These are phyloP conservation scores for Carex parvula DNA, from an alignment of 176 grass and related monocot species.

Conservation along the genomic window DNA sequence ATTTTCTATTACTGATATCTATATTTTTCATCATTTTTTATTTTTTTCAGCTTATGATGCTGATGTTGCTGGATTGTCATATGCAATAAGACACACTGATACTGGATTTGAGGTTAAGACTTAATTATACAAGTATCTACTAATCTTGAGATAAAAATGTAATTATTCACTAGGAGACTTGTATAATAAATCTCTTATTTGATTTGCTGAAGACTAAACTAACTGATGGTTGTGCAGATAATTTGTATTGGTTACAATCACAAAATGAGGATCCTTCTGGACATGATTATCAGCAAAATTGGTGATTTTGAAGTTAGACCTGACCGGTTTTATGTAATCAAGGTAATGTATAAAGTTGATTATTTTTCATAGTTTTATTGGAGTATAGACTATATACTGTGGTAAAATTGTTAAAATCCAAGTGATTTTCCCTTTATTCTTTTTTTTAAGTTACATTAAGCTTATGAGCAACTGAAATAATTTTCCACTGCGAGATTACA, in stretches of 20 bases:
- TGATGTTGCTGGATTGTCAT: conserved; percentile 90
- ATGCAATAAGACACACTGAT: conserved; percentile 43
- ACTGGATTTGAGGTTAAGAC: conserved; percentile 83
- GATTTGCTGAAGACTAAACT: neutral
- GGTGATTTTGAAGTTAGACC: conserved; percentile 70
- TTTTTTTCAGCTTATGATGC: conserved; percentile 88
- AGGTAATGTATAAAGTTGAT: conserved; percentile 43
- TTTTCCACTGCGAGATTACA: neutral
- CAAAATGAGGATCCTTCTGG: conserved; percentile 92
- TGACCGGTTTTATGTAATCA: conserved; percentile 92
- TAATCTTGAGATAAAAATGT: neutral
- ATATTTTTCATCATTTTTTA: conserved; percentile 40
- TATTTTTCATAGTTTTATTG: neutral
- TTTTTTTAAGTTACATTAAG: neutral
- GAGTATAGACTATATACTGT: neutral
- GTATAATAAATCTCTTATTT: neutral
- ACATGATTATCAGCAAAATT: conserved; percentile 80
- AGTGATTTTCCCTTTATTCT: neutral
- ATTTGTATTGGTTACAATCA: conserved; percentile 90
- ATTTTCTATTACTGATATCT: conserved; percentile 7
- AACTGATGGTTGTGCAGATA: conserved; percentile 40
- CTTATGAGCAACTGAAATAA: neutral
- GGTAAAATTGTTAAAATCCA: neutral
- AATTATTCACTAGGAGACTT: neutral
- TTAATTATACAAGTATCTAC: neutral